A percentile compares a stretch with the other conserved stretches of the same genome.
Evolutionary conservation across 2,329 filamentous ascomycete genomes (phyloP).

Genomic region (Scopulariopsis brevicaulis): DNA sequence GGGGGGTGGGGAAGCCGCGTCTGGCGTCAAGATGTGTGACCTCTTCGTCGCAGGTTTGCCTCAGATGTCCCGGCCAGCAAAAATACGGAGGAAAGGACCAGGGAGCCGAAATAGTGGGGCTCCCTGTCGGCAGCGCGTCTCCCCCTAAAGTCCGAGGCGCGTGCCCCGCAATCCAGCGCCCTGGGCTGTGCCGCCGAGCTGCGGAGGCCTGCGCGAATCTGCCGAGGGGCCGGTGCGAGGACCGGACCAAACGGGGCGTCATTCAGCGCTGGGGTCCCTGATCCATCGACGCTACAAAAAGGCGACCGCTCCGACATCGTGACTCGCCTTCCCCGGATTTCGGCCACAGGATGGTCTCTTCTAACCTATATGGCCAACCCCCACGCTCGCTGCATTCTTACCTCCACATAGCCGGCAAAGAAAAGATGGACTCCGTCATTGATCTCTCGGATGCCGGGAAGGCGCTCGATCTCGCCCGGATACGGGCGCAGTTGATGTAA

Average conservation of each 20-base stretch:
- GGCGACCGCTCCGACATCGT: not conserved
- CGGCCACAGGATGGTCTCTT: not conserved
- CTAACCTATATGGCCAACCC: not conserved
- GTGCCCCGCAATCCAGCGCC: not conserved
- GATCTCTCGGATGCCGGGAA: constrained; percentile 76
- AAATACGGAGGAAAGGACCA: not conserved
- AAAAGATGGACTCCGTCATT: constrained; percentile 76
- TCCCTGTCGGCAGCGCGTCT: not conserved
- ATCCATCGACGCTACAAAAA: not conserved
- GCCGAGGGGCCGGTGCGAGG: not conserved
- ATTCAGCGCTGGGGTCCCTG: not conserved
- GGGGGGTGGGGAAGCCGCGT: not conserved
- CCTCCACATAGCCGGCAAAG: not conserved
- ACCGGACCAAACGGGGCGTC: not conserved
- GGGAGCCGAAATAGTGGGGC: not conserved
- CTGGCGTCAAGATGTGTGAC: not conserved
- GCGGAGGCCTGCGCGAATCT: too few species aligned
- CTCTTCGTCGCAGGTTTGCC: not conserved
- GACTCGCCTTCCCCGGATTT: not conserved
- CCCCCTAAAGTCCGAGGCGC: not conserved
- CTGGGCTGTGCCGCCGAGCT: too few species aligned
- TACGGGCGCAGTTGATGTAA: constrained; percentile 89
- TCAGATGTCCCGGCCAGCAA: not conserved
- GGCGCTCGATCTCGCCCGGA: constrained; percentile 81
- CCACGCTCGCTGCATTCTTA: not conserved